Conservation (phyloP, 176 grass and related monocot species). For the Poa pratensis region DNA sequence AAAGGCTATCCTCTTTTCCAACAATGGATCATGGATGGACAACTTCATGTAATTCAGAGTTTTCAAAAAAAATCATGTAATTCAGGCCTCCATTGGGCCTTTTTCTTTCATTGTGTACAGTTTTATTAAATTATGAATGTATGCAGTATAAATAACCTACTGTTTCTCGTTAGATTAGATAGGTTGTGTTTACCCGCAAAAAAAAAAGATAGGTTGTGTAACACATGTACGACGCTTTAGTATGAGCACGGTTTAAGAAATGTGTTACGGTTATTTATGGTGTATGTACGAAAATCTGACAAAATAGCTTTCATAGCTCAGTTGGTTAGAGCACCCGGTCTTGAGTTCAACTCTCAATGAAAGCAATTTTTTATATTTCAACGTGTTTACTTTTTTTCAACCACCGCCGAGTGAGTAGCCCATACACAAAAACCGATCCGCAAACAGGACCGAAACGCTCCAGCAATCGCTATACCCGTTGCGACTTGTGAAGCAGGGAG, state of each 20-base stretch:
- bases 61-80: neutral
- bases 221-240: neutral
- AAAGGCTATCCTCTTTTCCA: neutral
- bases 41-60: neutral
- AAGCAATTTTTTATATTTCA: slow-evolving; percentile 9
- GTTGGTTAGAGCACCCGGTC: slow-evolving; percentile 95
- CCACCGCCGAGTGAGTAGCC: neutral
- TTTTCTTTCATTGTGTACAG: neutral
- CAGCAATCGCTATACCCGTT: neutral
- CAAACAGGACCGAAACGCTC: neutral
- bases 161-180: neutral
- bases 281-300: too few species aligned
- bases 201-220: neutral
- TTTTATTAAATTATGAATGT: neutral
- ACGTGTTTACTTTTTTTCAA: neutral
- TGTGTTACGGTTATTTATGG: too few species aligned
- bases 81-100: neutral
- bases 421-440: neutral
- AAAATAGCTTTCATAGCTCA: slow-evolving; percentile 65
- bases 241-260: too few species aligned
- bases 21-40: neutral
- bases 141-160: neutral
- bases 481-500: neutral
- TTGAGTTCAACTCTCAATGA: slow-evolving; percentile 93
- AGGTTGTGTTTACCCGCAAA: neutral